phyloP scores from a whole-genome alignment of 805 yeast species.

The Zygosaccharomyces kombuchaensis region DNA sequence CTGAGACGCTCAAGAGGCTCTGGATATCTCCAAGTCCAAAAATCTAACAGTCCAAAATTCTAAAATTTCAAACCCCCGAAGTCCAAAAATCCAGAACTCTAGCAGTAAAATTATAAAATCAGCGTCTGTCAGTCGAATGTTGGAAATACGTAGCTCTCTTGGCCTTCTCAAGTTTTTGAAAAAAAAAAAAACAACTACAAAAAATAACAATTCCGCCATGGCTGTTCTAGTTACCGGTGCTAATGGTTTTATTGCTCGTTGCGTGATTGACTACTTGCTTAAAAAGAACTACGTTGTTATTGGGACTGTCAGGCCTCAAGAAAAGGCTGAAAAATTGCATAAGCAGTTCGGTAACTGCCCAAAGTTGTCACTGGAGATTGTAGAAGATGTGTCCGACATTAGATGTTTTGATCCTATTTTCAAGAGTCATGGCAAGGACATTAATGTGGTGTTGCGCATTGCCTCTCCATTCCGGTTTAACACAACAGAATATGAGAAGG shows the following conservation, averaged over 20 bases:
- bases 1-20: too few species aligned
- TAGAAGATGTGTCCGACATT: conserved; percentile 31
- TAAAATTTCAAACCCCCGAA: too few species aligned
- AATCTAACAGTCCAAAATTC: too few species aligned
- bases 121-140: too few species aligned
- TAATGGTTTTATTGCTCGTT: conserved; percentile 49
- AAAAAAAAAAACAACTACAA: not conserved
- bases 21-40: too few species aligned
- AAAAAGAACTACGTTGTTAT: conserved; percentile 41
- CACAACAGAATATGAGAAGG: conserved; percentile 41
- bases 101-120: too few species aligned
- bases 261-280: conserved; percentile 40
- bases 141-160: too few species aligned
- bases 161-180: not conserved
- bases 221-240: conserved; percentile 48
- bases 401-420: conserved; percentile 47
- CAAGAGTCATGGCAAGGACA: conserved; percentile 36
- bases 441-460: conserved; percentile 45
- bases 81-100: too few species aligned
- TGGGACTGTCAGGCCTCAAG: conserved; percentile 46
- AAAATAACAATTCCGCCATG: not conserved
- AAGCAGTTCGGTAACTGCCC: conserved; percentile 27
- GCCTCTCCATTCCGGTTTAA: conserved; percentile 45
- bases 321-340: conserved; percentile 40
- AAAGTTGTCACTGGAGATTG: conserved; percentile 32